These are phyloP conservation scores for Camillea tinctor DNA, from an alignment of 2,329 filamentous ascomycete species.

Conservation along the genomic window DNA sequence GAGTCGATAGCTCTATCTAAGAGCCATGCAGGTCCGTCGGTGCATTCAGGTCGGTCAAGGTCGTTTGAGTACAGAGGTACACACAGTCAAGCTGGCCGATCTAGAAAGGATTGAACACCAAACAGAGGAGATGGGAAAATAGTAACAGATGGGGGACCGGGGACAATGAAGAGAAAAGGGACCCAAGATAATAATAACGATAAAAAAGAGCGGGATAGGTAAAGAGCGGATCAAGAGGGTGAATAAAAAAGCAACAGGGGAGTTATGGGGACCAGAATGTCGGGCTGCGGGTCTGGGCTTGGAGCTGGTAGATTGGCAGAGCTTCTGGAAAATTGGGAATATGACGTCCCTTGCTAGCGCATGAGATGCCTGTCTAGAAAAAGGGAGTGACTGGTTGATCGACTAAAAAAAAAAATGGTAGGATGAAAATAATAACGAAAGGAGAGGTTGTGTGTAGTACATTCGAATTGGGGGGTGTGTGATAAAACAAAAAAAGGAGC, in stretches of 20 bases:
- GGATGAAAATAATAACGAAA: constrained; percentile 1
- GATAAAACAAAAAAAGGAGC: constrained; percentile 25
- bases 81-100: constrained; percentile 16
- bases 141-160: constrained; percentile 9
- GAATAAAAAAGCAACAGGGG: constrained; percentile 32
- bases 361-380: constrained; percentile 29
- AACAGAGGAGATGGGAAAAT: constrained; percentile 8
- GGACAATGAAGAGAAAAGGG: constrained; percentile 16
- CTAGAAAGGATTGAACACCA: constrained; percentile 16
- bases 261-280: constrained; percentile 32
- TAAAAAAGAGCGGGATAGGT: constrained; percentile 16
- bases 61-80: constrained; percentile 10
- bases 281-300: constrained; percentile 34
- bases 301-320: constrained; percentile 31
- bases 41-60: constrained; percentile 35
- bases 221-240: constrained; percentile 28
- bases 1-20: constrained; percentile 35
- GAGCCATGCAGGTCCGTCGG: constrained; percentile 36
- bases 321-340: constrained; percentile 32
- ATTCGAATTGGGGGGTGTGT: too few relatives aligned
- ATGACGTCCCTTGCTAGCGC: constrained; percentile 34
- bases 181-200: constrained; percentile 17
- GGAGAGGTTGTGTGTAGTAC: constrained; percentile 1
- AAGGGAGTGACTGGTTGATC: constrained; percentile 33
- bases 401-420: constrained; percentile 20